Evolutionary conservation across 2,329 filamentous ascomycete species (phyloP), one percentile per base, ranked within the genome.

Genomic region (Dryadomyces sulphureus): DNA sequence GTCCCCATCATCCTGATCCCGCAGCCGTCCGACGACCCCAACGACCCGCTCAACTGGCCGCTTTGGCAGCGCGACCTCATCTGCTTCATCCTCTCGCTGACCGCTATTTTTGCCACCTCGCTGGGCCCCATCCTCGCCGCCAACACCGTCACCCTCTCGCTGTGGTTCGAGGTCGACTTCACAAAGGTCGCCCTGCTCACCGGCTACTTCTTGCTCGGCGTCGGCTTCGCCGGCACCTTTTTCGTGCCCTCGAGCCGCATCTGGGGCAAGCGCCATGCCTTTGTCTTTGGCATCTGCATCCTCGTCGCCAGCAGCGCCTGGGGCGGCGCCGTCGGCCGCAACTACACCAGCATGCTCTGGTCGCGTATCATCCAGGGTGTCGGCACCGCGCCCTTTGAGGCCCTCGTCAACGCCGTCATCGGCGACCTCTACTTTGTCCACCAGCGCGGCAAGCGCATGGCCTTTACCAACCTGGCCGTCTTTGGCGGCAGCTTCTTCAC

Each of bases 371-470:
- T 94, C 47, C 90, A 95, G 62, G 90, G 90, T 19, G 73, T 95
- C 38, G 88, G 83, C 0, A 72, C 88, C 17, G 88, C 88, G 8
- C 89, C 90, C 0, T 95, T 92, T 53, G 90, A 96, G 63, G 84
- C 85, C 1, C 67, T 95, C 21, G 81, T 95, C 48, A 94, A 94
- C 61, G 86, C 86, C 1, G 81, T 79, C 42, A 84, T 95, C 7
- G 90, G 88, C 36, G 90, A 96, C 60, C 60, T 96, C 44, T 95
- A 90, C 63, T 92, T 81, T 61, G 87, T 95, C 22, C 90, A 90
- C 65, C 70, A 86, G 68, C 74, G 85, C 45, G 88, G 89, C 27
- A 76, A 82, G 54, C 77, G 89, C 47, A 95, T 95, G 90, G 90
- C 90, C 1, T 69, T 94, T 46, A 68, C 75, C 45, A 73, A 78